Base-by-base conservation (phyloP, 2,329 filamentous ascomycete species). In the Pseudocercospora pini-densiflorae region DNA sequence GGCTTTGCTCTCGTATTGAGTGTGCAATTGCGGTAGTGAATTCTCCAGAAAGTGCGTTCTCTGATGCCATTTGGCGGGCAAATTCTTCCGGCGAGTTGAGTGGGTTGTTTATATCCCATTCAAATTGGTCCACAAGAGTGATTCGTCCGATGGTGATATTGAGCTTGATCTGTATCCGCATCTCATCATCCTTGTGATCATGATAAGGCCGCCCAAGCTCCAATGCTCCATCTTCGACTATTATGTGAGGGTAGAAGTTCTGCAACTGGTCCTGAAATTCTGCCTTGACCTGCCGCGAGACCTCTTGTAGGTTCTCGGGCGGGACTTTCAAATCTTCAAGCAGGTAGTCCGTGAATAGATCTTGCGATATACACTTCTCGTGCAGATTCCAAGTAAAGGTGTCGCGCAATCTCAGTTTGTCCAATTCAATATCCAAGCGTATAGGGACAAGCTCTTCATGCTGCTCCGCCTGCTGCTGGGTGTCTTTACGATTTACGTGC, bases 311-410 rank as follows among this genome's bases (percentile, higher is more conserved):
- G 19, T 84, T 79, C 73, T 94, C 91, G 29, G 92, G 81, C 2
- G 93, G 92, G 75, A 99, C 87, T 49, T 85, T 85, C 69, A 90
- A 83, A 77, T 99, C 95, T 79, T 99, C 95, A 5, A 98, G 88
- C 21, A 99, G 84, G 77, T 95, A 93, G 65, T 92, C 89, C 0
- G 94, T 92, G 78, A 98, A 98, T 10, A 95, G 79, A 64, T 97
- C 91, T 21, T 90, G 88, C 23, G 88, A 86, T 2, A 96, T 87
- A 12, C 95, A 86, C 65, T 94, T 90, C 78, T 99, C 95, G 81
- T 97, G 92, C 40, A 98, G 85, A 79, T 99, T 99, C 94, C 94
- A 99, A 2, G 95, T 98, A 73, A 99, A 97, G 0, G 95, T 98
- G 79, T 99, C 95, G 78, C 95, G 91, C 67, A 99, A 85, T 80